Evolutionary conservation across 164 flowering plant genomes (phyloP).

Genomic region (Saururus chinensis): DNA sequence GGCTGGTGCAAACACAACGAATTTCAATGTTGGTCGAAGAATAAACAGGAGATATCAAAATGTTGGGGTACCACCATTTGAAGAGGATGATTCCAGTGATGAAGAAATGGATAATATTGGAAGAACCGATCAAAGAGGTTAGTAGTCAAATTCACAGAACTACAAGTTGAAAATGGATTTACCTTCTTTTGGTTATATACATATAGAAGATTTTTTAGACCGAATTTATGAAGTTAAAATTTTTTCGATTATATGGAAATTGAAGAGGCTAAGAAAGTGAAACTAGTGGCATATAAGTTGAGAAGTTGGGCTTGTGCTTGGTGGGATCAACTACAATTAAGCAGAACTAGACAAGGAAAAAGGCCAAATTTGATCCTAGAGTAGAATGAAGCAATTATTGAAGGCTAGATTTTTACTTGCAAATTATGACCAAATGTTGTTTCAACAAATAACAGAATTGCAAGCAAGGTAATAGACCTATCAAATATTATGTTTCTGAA

Average conservation of each 20-base stretch:
- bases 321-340: no score
- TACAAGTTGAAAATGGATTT: not conserved
- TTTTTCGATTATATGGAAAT: not conserved
- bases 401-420: not conserved
- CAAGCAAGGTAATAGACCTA: not conserved
- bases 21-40: no score
- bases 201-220: not conserved
- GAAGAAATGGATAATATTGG: no score
- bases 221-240: not conserved
- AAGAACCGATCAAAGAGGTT: no score
- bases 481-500: not conserved
- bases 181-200: not conserved
- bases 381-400: not conserved
- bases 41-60: no score
- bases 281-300: no score
- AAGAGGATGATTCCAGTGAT: no score
- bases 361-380: not conserved
- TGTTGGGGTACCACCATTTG: no score
- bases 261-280: no score
- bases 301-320: no score
- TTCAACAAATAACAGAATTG: not conserved
- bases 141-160: no score
- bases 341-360: not conserved
- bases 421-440: not conserved
- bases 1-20: no score